phyloP scores from a whole-genome alignment of 1,284 basidiomycete species.

The Ustilago shanxiensis region DNA sequence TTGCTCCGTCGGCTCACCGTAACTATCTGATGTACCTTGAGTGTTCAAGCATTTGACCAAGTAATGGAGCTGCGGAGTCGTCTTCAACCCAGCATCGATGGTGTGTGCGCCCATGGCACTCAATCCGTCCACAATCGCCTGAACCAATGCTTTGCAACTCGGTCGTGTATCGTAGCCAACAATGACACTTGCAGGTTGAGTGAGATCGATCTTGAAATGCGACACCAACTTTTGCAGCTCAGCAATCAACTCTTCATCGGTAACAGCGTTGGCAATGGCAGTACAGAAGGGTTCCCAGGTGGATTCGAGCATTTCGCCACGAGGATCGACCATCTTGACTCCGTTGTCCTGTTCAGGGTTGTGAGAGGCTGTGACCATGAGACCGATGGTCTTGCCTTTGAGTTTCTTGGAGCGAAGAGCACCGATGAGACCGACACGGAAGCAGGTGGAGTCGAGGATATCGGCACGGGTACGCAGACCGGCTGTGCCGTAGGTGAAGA shows the following conservation, averaged over 20 bases:
- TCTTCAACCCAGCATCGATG: constrained; percentile 79
- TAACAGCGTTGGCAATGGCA: constrained; percentile 84
- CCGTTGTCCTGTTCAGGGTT: constrained; percentile 98
- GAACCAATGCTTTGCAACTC: constrained; percentile 84
- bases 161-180: constrained; percentile 95
- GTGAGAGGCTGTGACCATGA: constrained; percentile 99
- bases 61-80: constrained; percentile 96
- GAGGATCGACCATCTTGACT: constrained; percentile 96
- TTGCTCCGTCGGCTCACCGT: constrained; percentile 85
- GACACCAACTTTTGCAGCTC: constrained; percentile 78
- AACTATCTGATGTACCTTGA: constrained; percentile 77
- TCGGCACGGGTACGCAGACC: constrained; percentile 91
- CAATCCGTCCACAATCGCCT: constrained; percentile 86
- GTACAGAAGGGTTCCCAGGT: constrained; percentile 95
- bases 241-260: constrained; percentile 79
- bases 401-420: constrained; percentile 89
- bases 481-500: constrained; percentile 91
- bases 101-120: constrained; percentile 74
- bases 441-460: constrained; percentile 90
- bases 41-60: constrained; percentile 92
- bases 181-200: constrained; percentile 83
- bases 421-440: constrained; percentile 91
- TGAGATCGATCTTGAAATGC: constrained; percentile 81
- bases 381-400: constrained; percentile 90
- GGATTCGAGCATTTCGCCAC: constrained; percentile 98